Evolutionary conservation across 768 basidiomycete genomes (phyloP).

Genomic region (Cubamyces lactineus): DNA sequence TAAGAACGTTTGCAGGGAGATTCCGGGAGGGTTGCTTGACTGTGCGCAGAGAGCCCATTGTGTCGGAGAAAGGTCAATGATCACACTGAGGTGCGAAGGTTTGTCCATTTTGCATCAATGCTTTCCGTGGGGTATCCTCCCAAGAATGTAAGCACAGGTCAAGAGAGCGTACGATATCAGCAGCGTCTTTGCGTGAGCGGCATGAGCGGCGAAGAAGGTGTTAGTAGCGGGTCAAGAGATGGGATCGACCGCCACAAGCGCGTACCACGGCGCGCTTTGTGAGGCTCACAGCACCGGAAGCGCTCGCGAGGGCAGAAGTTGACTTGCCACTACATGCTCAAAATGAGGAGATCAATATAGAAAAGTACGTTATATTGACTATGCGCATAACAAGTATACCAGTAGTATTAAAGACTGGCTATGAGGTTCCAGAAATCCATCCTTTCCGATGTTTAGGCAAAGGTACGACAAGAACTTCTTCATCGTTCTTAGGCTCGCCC

Average conservation of each 20-base stretch:
- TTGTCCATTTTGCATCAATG: slow-evolving; percentile 43
- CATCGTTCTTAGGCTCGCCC: slow-evolving; percentile 53
- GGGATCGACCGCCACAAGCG: slow-evolving; percentile 12
- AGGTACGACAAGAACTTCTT: slow-evolving; percentile 53
- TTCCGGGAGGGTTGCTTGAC: slow-evolving; percentile 52
- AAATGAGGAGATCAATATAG: background rate
- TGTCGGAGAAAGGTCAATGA: slow-evolving; percentile 82
- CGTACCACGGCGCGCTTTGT: background rate
- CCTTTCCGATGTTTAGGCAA: slow-evolving; percentile 50
- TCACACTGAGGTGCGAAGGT: slow-evolving; percentile 73
- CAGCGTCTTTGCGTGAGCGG: background rate
- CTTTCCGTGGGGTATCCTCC: background rate
- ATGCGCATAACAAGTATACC: too few species aligned
- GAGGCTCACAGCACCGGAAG: background rate
- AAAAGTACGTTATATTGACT: background rate
- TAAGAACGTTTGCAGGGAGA: slow-evolving; percentile 74
- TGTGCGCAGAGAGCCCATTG: slow-evolving; percentile 70
- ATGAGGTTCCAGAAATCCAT: slow-evolving; percentile 29
- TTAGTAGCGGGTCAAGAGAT: background rate
- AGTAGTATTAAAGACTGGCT: background rate
- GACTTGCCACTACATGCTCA: background rate
- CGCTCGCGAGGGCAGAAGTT: background rate
- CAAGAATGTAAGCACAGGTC: too few species aligned
- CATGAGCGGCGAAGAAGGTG: background rate
- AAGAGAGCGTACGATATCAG: background rate